Conservation (phyloP, 163 green algal species). For the Chloroidium sp. region DNA sequence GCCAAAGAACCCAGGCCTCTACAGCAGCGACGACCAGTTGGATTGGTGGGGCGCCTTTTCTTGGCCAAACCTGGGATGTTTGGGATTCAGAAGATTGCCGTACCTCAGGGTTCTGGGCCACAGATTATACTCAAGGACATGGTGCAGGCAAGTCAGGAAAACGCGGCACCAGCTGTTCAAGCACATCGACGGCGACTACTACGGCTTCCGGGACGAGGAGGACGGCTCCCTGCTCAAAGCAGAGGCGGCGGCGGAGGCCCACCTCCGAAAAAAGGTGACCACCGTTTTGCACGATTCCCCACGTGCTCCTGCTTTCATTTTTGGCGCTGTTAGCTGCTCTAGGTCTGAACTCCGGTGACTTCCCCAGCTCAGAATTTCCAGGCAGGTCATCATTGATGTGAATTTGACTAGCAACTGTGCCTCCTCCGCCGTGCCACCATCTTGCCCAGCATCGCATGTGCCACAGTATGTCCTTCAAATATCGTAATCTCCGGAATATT, state of each 20-base stretch:
- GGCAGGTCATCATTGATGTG: neutral
- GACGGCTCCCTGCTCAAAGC: constrained; percentile 82
- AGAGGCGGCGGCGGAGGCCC: constrained; percentile 72
- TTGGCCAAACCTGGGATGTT: too few relatives aligned
- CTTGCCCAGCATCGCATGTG: too few relatives aligned
- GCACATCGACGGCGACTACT: constrained; percentile 92
- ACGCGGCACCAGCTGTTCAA: constrained; percentile 82
- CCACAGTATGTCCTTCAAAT: too few relatives aligned
- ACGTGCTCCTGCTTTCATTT: neutral
- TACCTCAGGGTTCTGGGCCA: neutral
- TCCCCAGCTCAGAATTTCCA: constrained; percentile 3
- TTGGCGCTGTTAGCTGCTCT: neutral
- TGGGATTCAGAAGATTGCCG: too few relatives aligned
- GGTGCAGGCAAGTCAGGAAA: constrained; percentile 41
- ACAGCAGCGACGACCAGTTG: too few relatives aligned
- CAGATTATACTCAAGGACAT: neutral
- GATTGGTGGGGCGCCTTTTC: too few relatives aligned
- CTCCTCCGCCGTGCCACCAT: neutral
- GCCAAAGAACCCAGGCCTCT: too few relatives aligned
- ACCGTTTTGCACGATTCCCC: neutral
- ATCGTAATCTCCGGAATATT: too few relatives aligned
- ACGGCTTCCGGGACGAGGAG: constrained; percentile 94
- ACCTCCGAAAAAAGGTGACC: constrained; percentile 43
- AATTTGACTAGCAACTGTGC: neutral
- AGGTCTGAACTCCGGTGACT: neutral